Percentiles rank a stretch among this genome's conserved stretches.
phyloP scores from a whole-genome alignment of 441 rosid species.

The Capsella rubella region DNA sequence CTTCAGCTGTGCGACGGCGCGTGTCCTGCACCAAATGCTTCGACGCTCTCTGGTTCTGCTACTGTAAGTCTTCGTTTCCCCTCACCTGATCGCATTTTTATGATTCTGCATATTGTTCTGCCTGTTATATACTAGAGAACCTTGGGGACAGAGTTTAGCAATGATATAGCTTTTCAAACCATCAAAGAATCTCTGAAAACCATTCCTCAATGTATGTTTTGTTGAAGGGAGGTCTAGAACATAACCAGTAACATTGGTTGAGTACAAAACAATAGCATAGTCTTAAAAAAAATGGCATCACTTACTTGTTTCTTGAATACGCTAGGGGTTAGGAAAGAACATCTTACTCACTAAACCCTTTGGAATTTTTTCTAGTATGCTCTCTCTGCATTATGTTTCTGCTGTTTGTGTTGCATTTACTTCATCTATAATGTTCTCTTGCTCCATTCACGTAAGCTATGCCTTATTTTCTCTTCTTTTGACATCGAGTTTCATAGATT shows the following conservation, averaged over 20 bases:
- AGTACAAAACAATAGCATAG: background rate
- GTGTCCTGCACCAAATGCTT: slow-evolving; percentile 66
- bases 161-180: background rate
- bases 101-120: slow-evolving; percentile 26
- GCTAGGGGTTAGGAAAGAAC: background rate
- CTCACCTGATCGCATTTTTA: slow-evolving; percentile 20
- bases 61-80: slow-evolving; percentile 53
- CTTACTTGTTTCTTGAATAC: background rate
- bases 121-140: background rate
- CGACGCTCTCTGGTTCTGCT: slow-evolving; percentile 90
- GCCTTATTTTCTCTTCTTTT: background rate
- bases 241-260: slow-evolving; percentile 35
- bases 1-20: slow-evolving; percentile 49
- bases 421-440: background rate
- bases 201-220: slow-evolving; percentile 40
- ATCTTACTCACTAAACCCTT: background rate
- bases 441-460: background rate
- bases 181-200: slow-evolving; percentile 28
- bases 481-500: background rate
- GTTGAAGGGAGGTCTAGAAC: slow-evolving; percentile 45
- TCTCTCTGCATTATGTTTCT: background rate
- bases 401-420: slow-evolving; percentile 7
- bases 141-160: background rate
- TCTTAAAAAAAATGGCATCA: background rate
- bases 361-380: background rate